A percentile compares a stretch with the other conserved stretches of the same genome.
These are phyloP conservation scores for Colletotrichum gigasporum DNA, from an alignment of 2,329 filamentous ascomycete genomes.

Conservation along the genomic window DNA sequence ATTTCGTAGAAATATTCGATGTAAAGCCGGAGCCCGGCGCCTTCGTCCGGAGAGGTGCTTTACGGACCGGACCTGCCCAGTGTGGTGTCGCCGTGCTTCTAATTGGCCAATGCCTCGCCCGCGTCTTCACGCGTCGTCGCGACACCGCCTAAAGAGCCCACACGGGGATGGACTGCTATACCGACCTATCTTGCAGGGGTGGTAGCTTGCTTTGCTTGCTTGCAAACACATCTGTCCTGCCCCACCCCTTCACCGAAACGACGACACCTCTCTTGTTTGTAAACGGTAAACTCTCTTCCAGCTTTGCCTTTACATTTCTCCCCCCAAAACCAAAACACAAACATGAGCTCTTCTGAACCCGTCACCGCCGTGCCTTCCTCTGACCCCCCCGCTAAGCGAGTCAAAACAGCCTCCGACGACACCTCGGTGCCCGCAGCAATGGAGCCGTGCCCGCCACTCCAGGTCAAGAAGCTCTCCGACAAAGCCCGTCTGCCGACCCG, in stretches of 20 bases:
- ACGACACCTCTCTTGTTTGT: not conserved
- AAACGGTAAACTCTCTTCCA: not conserved
- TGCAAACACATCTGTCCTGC: not conserved
- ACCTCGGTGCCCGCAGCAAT: conserved; percentile 45
- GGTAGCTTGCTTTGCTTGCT: not conserved
- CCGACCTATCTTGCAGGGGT: no score
- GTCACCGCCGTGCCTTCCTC: conserved; percentile 71
- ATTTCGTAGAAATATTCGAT: no score
- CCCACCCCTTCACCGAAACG: not conserved
- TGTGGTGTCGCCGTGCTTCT: not conserved
- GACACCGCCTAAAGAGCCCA: conserved; percentile 25
- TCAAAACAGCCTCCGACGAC: conserved; percentile 65
- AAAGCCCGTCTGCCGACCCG: conserved; percentile 86
- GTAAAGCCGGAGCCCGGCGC: no score
- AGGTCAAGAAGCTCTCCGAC: conserved; percentile 87
- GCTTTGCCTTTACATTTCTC: no score
- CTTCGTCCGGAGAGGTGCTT: no score
- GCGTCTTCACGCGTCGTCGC: conserved; percentile 19
- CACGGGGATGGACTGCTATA: not conserved
- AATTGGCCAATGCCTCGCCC: conserved; percentile 27
- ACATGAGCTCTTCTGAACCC: conserved; percentile 43
- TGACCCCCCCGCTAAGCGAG: conserved; percentile 78
- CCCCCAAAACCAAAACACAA: conserved; percentile 39
- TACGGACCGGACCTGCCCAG: no score
- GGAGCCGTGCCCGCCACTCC: conserved; percentile 67